Base-by-base conservation (phyloP, 768 basidiomycete genomes). In the Thelephora aurantiotincta region DNA sequence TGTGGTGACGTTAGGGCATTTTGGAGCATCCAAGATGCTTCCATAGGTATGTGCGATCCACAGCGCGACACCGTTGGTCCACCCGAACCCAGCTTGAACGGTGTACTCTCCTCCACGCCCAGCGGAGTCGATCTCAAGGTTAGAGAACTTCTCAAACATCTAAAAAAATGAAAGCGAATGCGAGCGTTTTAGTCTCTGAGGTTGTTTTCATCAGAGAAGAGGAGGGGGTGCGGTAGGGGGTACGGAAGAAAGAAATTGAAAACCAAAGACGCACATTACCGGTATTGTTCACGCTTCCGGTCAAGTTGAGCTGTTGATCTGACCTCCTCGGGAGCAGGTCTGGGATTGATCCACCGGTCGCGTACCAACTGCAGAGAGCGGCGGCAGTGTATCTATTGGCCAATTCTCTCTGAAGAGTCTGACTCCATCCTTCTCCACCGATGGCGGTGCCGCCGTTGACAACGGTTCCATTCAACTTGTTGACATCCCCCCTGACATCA, bases 91-190 rank as follows among this genome's bases (percentile, higher is more conserved):
- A 12, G 77, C 81, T 64, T 90, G 86, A 3, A 92, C 90, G 2
- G 78, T 83, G 55, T 96, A 94, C 68, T 92, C 89, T 20, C 89
- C 89, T 6, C 87, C 89, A 11, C 67, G 65, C 5, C 88, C 89
- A 2, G 83, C 80, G 2, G 79, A 81, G 62, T 87, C 81, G 30
- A 91, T 71, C 49, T 94, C 80, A 9, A 77, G 59, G 36, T 72
- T 74, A 2, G 86, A 89, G 65, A 91, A 91, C 62, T 91, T 88
- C 62, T 90, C 88, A 52, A 79, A 91, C 84, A 90, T 89, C 80
- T 89, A 54, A 0, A 38, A 37, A 43, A n/a, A 20, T 37, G 20
- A 13, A 20, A 11, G 1, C 30, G 42, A 6, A 14, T 7, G 23
- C 41, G 26, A 45, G 41, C 36, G 38, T 41, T 5, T 41, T 18